These are phyloP conservation scores for Cladophialophora exuberans DNA, from an alignment of 2,329 filamentous ascomycete species.

Conservation along the genomic window DNA sequence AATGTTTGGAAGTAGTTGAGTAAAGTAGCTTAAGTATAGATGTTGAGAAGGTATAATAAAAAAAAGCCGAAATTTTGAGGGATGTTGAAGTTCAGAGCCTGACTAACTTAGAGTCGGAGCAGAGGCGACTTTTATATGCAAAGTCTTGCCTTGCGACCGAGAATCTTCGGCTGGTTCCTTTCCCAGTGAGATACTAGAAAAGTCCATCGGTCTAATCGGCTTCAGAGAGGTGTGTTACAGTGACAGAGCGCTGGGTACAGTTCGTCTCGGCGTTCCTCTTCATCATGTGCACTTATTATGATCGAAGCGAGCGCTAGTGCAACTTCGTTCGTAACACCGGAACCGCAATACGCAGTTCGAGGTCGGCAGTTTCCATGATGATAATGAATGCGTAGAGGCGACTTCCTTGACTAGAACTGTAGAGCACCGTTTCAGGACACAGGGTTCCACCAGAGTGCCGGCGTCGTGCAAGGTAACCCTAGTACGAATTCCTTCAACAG, in stretches of 20 bases:
- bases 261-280: not conserved
- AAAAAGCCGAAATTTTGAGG: not conserved
- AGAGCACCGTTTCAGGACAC: conserved; percentile 2
- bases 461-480: conserved; percentile 7
- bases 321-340: conserved; percentile 15
- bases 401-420: not conserved
- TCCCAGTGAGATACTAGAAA: not conserved
- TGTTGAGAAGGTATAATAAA: no score
- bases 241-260: not conserved
- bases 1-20: conserved; percentile 2
- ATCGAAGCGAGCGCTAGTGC: conserved; percentile 4
- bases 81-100: not conserved
- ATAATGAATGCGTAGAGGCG: not conserved
- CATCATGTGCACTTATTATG: conserved; percentile 6
- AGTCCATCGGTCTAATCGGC: conserved; percentile 9
- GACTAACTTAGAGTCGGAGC: not conserved
- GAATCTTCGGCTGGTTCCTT: not conserved
- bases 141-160: conserved; percentile 16
- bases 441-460: conserved; percentile 6
- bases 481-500: not conserved
- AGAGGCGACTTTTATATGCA: conserved; percentile 20
- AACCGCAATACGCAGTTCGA: not conserved
- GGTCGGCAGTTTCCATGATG: conserved; percentile 1
- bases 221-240: conserved; percentile 11
- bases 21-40: not conserved